A percentile compares a stretch with the other conserved stretches of the same genome.
phyloP scores from a whole-genome alignment of 2,329 filamentous ascomycete genomes.

The Alternaria burnsii region DNA sequence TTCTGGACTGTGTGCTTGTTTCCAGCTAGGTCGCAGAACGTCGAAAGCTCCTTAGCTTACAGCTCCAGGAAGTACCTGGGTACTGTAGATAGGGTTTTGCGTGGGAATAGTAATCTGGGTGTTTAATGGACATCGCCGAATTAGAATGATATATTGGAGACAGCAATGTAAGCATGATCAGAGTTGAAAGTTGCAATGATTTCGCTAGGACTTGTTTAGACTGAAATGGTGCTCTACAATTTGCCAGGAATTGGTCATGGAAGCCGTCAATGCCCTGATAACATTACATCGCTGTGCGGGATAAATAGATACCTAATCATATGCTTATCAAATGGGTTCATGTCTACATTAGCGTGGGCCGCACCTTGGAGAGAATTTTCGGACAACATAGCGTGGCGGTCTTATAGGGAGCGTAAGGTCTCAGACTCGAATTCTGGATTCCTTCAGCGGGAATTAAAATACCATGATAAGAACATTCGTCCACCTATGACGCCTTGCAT shows the following conservation, averaged over 20 bases:
- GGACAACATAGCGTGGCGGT: background rate
- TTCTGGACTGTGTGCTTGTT: background rate
- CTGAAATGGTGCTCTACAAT: background rate
- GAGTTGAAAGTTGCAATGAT: background rate
- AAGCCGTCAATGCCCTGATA: background rate
- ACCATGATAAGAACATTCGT: background rate
- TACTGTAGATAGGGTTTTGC: background rate
- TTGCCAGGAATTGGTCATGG: background rate
- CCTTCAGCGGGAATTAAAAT: background rate
- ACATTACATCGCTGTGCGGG: background rate
- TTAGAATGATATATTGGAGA: background rate
- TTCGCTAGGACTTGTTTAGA: background rate
- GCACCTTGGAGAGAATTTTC: background rate
- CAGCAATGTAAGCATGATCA: background rate
- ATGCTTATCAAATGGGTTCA: background rate
- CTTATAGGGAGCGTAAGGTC: background rate
- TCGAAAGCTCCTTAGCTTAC: background rate
- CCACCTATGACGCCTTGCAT: conserved; percentile 1
- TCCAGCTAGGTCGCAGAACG: background rate
- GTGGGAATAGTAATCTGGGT: background rate
- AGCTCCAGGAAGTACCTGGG: background rate
- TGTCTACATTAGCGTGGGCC: background rate
- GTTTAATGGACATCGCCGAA: background rate
- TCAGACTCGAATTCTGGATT: background rate
- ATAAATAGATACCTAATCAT: background rate